Evolutionary conservation across 2,329 filamentous ascomycete genomes (phyloP).

Genomic region (Ophiocordyceps australis): DNA sequence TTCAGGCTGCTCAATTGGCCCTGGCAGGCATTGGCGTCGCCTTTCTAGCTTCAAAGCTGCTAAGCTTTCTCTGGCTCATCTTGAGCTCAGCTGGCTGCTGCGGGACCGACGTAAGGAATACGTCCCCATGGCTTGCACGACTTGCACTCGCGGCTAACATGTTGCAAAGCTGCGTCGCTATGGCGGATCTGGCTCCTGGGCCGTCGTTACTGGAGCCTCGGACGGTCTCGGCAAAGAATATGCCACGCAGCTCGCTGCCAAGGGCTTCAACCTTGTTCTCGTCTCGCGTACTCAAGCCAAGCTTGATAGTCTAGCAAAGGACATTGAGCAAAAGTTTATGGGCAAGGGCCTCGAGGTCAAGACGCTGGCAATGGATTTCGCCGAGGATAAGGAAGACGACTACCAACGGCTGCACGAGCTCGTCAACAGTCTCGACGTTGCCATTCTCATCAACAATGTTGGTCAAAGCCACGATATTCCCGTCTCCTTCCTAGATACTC

Average conservation of each 20-base stretch:
- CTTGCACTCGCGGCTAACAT: conserved; percentile 2
- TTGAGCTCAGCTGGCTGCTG: conserved; percentile 50
- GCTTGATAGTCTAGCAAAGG: conserved; percentile 56
- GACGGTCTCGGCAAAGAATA: conserved; percentile 97
- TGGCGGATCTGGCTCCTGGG: conserved; percentile 84
- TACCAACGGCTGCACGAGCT: conserved; percentile 56
- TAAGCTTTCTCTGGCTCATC: conserved; percentile 42
- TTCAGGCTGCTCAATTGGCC: conserved; percentile 24
- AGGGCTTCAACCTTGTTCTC: conserved; percentile 89
- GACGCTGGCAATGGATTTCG: conserved; percentile 81
- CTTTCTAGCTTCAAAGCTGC: conserved; percentile 33
- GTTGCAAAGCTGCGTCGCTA: conserved; percentile 60
- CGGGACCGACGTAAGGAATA: conserved; percentile 36
- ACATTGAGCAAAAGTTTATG: conserved; percentile 55
- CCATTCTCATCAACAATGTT: conserved; percentile 91
- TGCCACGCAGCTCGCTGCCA: conserved; percentile 70
- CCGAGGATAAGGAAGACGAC: conserved; percentile 59
- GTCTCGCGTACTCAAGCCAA: conserved; percentile 93
- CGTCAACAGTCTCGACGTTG: conserved; percentile 58
- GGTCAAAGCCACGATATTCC: conserved; percentile 89
- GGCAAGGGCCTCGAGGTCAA: conserved; percentile 48
- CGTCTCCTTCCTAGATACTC: conserved; percentile 69
- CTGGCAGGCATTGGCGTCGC: conserved; percentile 39
- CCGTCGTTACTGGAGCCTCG: conserved; percentile 83
- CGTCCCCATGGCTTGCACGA: neutral